Conservation (phyloP, 371 early-diverging fungal species). For the Mucor plumbeus region DNA sequence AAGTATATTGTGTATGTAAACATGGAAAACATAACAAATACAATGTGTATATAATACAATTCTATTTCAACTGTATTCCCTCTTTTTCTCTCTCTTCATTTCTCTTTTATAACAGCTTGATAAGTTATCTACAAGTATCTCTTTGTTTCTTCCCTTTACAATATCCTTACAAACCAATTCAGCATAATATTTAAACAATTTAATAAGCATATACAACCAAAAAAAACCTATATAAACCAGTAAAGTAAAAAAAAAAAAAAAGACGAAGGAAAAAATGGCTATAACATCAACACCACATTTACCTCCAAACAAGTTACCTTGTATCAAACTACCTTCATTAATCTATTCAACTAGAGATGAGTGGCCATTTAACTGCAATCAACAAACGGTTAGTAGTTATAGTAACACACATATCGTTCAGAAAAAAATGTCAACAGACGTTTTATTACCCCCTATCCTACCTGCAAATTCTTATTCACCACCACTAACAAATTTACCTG, state of each 20-base stretch:
- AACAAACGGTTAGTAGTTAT: neutral
- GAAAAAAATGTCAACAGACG: slow-evolving; percentile 1
- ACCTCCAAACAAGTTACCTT: slow-evolving; percentile 8
- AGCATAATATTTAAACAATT: too few species aligned
- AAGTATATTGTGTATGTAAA: neutral
- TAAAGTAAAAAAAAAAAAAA: slow-evolving; percentile 6
- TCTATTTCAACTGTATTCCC: neutral
- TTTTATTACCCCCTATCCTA: slow-evolving; percentile 19
- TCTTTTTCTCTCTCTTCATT: neutral
- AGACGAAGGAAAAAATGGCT: neutral
- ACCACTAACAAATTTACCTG: slow-evolving; percentile 11
- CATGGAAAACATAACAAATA: neutral
- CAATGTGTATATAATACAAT: neutral
- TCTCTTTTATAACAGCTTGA: neutral
- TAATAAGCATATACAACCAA: too few species aligned
- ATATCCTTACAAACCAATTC: neutral
- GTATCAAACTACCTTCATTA: slow-evolving; percentile 8
- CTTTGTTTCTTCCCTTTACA: neutral
- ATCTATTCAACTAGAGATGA: slow-evolving; percentile 11
- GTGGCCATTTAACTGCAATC: neutral
- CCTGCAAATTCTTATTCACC: slow-evolving; percentile 5
- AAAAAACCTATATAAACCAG: neutral
- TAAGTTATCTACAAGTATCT: neutral
- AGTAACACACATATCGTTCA: neutral
- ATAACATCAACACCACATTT: neutral